These are phyloP conservation scores for Wickerhamomyces alni DNA, from an alignment of 805 yeast species.

Conservation along the genomic window DNA sequence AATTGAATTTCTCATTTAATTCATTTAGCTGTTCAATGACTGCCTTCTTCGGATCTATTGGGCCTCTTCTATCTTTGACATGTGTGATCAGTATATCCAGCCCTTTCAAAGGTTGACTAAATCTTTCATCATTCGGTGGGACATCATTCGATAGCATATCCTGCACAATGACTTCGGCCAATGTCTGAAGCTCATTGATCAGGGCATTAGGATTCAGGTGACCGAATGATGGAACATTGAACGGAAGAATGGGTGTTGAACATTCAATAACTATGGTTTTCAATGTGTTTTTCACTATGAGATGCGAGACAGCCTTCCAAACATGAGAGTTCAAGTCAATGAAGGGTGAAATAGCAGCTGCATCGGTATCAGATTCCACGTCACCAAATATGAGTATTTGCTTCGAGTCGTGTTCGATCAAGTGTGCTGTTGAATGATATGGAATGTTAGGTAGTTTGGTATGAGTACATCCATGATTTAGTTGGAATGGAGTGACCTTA, in stretches of 20 bases:
- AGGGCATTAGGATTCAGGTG: slow-evolving; percentile 69
- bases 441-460: slow-evolving; percentile 1
- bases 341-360: slow-evolving; percentile 24
- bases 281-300: slow-evolving; percentile 35
- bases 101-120: slow-evolving; percentile 11
- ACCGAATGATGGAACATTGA: slow-evolving; percentile 57
- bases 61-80: slow-evolving; percentile 37
- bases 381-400: slow-evolving; percentile 74
- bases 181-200: slow-evolving; percentile 43
- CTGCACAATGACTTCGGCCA: background rate
- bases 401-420: slow-evolving; percentile 36
- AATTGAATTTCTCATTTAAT: slow-evolving; percentile 33
- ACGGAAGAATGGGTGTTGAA: slow-evolving; percentile 46
- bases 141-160: background rate
- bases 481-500: slow-evolving; percentile 29
- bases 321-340: slow-evolving; percentile 28
- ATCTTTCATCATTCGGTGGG: background rate
- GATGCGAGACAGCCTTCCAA: slow-evolving; percentile 53
- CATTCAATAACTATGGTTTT: slow-evolving; percentile 71
- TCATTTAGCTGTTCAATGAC: slow-evolving; percentile 44
- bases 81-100: slow-evolving; percentile 29
- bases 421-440: slow-evolving; percentile 50
- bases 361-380: slow-evolving; percentile 56
- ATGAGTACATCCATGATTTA: slow-evolving; percentile 36
- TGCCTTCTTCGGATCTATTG: slow-evolving; percentile 51